phyloP scores from a whole-genome alignment of 2,329 filamentous ascomycete species.

The Monosporascus sp. region DNA sequence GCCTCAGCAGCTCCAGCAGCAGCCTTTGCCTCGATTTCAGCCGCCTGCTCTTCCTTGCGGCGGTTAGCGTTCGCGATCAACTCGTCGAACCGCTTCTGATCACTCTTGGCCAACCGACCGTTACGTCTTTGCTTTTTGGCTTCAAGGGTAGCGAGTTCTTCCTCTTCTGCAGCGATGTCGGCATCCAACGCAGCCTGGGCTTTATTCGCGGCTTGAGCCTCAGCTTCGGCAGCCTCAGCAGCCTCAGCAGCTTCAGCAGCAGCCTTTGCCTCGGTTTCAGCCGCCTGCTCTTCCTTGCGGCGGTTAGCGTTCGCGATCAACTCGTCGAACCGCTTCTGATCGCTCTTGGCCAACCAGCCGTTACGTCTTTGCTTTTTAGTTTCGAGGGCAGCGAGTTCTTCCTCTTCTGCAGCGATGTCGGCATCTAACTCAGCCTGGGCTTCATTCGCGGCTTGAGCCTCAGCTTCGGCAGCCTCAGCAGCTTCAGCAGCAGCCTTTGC shows the following conservation, averaged over 20 bases:
- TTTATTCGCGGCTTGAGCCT: not conserved
- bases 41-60: constrained; percentile 11
- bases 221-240: constrained; percentile 2
- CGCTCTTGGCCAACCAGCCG: constrained; percentile 33
- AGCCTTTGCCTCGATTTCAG: constrained; percentile 2
- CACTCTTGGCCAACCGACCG: constrained; percentile 33
- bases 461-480: not conserved
- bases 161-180: not conserved
- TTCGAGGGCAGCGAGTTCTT: constrained; percentile 6
- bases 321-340: constrained; percentile 20
- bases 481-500: constrained; percentile 21
- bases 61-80: constrained; percentile 12
- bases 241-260: not conserved
- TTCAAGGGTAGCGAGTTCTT: constrained; percentile 7
- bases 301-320: constrained; percentile 12
- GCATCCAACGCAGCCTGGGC: constrained; percentile 1
- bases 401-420: not conserved
- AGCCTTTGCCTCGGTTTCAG: constrained; percentile 2
- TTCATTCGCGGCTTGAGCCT: no score
- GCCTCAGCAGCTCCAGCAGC: not conserved
- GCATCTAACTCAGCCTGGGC: not conserved
- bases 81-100: constrained; percentile 20
- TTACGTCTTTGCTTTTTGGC: constrained; percentile 33
- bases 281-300: constrained; percentile 11
- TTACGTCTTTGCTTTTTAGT: constrained; percentile 33